Conservation (phyloP, 805 yeast genomes). For the Vanderwaltozyma yarrowii region DNA sequence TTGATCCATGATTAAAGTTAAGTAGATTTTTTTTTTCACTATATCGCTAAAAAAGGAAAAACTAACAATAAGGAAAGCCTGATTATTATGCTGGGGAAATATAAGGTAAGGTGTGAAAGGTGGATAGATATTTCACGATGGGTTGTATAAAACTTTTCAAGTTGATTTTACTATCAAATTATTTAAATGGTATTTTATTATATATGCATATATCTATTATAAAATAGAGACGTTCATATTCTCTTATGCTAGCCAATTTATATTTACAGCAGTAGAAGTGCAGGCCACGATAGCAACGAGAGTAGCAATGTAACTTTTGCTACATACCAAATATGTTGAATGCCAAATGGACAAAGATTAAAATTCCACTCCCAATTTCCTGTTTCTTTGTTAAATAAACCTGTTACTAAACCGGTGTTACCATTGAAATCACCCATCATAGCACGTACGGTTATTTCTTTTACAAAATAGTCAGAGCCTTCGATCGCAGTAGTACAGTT, state of each 20-base stretch:
- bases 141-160: too few relatives aligned
- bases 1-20: too few relatives aligned
- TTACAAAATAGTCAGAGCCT: conserved; percentile 28
- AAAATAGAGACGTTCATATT: too few relatives aligned
- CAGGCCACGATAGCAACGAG: conserved; percentile 32
- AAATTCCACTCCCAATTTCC: conserved; percentile 58
- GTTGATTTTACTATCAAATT: too few relatives aligned
- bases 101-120: too few relatives aligned
- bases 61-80: neutral
- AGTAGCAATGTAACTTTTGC: conserved; percentile 46
- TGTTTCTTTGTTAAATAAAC: conserved; percentile 41
- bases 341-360: conserved; percentile 68
- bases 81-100: neutral
- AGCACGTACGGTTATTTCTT: conserved; percentile 79
- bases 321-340: conserved; percentile 96
- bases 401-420: conserved; percentile 75
- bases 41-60: neutral
- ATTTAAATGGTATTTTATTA: too few relatives aligned
- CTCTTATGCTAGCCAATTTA: too few relatives aligned
- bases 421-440: conserved; percentile 97
- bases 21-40: neutral
- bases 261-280: neutral
- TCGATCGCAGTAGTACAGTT: conserved; percentile 22
- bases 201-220: too few relatives aligned
- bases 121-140: too few relatives aligned